These are phyloP conservation scores for Rhizopogon vulgaris DNA, from an alignment of 768 basidiomycete species.

Conservation along the genomic window DNA sequence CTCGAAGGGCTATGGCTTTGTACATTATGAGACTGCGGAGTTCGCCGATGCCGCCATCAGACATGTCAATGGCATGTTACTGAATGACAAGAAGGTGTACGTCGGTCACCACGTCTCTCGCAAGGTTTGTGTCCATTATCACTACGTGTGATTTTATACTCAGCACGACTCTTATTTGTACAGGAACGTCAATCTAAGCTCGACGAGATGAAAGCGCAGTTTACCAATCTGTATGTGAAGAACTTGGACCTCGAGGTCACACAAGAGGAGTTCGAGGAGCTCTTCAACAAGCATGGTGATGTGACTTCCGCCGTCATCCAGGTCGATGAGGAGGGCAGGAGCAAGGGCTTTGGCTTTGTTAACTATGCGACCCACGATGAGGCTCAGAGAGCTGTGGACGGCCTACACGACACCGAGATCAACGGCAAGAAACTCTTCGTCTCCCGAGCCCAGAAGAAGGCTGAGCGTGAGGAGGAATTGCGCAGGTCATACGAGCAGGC, in stretches of 20 bases:
- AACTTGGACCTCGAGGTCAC: slow-evolving; percentile 83
- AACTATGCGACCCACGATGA: slow-evolving; percentile 93
- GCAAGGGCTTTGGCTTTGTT: slow-evolving; percentile 98
- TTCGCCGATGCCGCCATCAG: slow-evolving; percentile 95
- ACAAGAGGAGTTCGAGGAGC: slow-evolving; percentile 78
- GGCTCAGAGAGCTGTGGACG: slow-evolving; percentile 85
- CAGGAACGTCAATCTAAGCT: slow-evolving; percentile 97
- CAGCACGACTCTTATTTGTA: neutral
- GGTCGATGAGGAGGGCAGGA: slow-evolving; percentile 81
- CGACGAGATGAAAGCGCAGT: slow-evolving; percentile 95
- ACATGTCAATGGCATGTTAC: slow-evolving; percentile 96
- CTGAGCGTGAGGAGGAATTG: slow-evolving; percentile 95
- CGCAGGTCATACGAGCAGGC: slow-evolving; percentile 91
- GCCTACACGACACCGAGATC: slow-evolving; percentile 78
- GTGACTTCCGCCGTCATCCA: slow-evolving; percentile 89
- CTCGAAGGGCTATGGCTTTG: slow-evolving; percentile 97
- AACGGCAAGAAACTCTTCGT: slow-evolving; percentile 91
- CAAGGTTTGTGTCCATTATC: slow-evolving; percentile 50
- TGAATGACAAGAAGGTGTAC: slow-evolving; percentile 99
- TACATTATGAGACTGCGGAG: slow-evolving; percentile 98
- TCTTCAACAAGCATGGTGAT: slow-evolving; percentile 72
- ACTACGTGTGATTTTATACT: neutral
- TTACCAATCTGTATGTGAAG: slow-evolving; percentile 98
- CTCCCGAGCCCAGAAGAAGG: slow-evolving; percentile 95
- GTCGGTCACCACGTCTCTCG: slow-evolving; percentile 96